A percentile compares a stretch with the other conserved stretches of the same genome.
phyloP scores from a whole-genome alignment of 345 rosid genomes.

The Eutrema heterophyllum region DNA sequence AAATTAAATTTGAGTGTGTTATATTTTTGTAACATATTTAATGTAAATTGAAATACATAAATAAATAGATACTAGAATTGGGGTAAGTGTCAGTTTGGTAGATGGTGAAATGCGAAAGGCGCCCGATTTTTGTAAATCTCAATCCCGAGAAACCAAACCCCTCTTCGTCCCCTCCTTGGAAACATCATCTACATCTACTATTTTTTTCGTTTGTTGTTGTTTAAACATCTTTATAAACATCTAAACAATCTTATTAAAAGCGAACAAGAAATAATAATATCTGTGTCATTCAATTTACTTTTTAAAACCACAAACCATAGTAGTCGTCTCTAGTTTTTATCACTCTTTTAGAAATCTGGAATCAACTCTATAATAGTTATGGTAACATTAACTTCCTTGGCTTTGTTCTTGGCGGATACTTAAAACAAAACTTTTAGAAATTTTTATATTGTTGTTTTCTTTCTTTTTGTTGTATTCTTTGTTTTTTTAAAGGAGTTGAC shows the following conservation, averaged over 20 bases:
- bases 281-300: neutral
- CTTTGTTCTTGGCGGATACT: neutral
- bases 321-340: neutral
- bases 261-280: no score
- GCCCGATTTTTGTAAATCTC: constrained; percentile 22
- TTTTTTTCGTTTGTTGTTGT: neutral
- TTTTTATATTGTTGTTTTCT: neutral
- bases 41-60: constrained; percentile 30
- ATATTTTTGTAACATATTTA: constrained; percentile 28
- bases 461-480: neutral
- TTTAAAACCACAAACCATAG: no score
- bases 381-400: neutral
- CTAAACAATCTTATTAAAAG: neutral
- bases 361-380: no score
- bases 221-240: neutral
- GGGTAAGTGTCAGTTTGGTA: constrained; percentile 34
- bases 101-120: constrained; percentile 34
- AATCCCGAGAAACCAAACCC: constrained; percentile 36
- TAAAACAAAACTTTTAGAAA: neutral
- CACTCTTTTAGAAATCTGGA: no score
- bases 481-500: constrained; percentile 7
- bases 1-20: constrained; percentile 4
- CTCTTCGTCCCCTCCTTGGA: constrained; percentile 34
- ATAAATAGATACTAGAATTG: constrained; percentile 27
- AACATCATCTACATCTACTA: constrained; percentile 9